Evolutionary conservation across 2,329 filamentous ascomycete species (phyloP).

Genomic region (Colletotrichum scovillei): DNA sequence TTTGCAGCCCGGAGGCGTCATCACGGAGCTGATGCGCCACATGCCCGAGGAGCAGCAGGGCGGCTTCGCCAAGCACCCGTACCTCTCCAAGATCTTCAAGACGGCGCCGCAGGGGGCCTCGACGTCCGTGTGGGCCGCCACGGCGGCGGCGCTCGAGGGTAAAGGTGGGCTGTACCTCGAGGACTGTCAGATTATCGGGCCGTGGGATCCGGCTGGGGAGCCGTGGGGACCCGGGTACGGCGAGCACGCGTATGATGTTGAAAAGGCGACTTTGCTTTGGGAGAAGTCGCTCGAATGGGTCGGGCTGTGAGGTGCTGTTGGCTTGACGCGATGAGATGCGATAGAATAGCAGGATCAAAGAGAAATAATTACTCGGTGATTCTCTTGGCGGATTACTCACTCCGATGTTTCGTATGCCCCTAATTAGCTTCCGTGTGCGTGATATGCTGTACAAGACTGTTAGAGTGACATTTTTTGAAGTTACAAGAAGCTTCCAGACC

Average conservation of each 20-base stretch:
- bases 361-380: too few species aligned
- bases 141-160: neutral
- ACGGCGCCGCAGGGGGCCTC: conserved; percentile 17
- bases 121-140: neutral
- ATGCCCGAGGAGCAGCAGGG: too few species aligned
- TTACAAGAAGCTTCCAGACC: too few species aligned
- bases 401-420: too few species aligned
- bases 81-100: conserved; percentile 24
- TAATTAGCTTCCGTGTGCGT: too few species aligned
- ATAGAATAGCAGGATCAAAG: too few species aligned
- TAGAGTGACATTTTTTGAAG: too few species aligned
- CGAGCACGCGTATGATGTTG: neutral
- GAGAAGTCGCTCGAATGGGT: neutral
- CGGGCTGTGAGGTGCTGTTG: too few species aligned
- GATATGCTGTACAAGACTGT: too few species aligned
- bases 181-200: neutral
- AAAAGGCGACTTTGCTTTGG: neutral
- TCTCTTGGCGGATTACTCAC: too few species aligned
- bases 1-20: neutral
- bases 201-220: neutral
- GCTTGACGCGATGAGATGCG: too few species aligned
- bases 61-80: neutral
- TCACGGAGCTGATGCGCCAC: too few species aligned
- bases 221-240: neutral
- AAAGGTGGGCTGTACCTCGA: neutral